Evolutionary conservation across 2,329 filamentous ascomycete genomes (phyloP), one percentile per base, ranked within the genome.

Genomic region (Paecilomyces sp.): DNA sequence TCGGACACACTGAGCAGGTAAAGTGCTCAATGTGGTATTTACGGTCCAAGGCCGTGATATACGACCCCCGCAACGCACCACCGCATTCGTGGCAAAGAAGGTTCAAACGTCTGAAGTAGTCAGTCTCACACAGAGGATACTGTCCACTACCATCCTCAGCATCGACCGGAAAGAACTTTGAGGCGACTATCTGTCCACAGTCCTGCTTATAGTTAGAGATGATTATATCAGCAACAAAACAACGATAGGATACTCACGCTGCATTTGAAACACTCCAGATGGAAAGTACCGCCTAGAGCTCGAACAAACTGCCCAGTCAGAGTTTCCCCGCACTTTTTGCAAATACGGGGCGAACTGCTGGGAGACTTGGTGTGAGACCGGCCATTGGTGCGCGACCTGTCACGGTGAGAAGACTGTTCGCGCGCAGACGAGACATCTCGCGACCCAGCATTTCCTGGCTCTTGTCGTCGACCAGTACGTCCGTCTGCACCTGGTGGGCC

Each of bases 1-100:
- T 97, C 3, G 92, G 90, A 72, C 94, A 99, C 33, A 97, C 87
- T 11, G 92, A 97, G 77, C 94, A 99, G 41, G 94, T 99, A 71
- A 99, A 99, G 77, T 99, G 94, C 74, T 97, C 93, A 66, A 99
- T 96, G 76, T 97, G 94, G 75, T 99, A 99, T 79, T 99, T 99
- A 69, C 91, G 90, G 67, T 99, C 94, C 58, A 99, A 83, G 3
- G 94, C 94, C 15, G 94, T 99, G 71, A 99, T 99, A 77, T 99
- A 99, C 3, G 94, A 97, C 54, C 94, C 94, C 63, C 94, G 89
- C 22, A 99, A 83, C 55, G 94, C 94, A 61, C 92, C 91, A 65
- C 92, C 91, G 73, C 94, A 99, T 63, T 94, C 88, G 74, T 90
- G 90, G 75, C 94, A 99, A 52, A 99, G 83, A 53, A 99, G 83